Evolutionary conservation across 192 early-diverging fungal species (phyloP).

Genomic region (Rhizoclosmatium sp.): DNA sequence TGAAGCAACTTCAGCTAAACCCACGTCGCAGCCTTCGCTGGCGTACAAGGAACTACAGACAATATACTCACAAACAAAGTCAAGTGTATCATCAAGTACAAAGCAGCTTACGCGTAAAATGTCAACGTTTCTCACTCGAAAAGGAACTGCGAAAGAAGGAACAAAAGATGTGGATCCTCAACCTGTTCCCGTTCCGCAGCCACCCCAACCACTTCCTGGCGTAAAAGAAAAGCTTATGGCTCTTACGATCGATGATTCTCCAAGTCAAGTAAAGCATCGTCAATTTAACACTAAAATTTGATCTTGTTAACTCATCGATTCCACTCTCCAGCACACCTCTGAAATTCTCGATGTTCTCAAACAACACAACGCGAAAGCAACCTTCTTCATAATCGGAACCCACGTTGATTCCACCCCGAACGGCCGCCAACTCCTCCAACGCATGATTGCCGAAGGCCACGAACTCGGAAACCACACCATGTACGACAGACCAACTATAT

Average conservation of each 20-base stretch:
- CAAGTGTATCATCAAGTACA: neutral
- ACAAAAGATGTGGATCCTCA: neutral
- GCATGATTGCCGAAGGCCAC: slow-evolving; percentile 42
- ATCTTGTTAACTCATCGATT: neutral
- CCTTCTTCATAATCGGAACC: slow-evolving; percentile 40
- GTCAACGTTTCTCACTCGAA: neutral
- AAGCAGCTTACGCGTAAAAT: neutral
- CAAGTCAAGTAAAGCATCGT: neutral
- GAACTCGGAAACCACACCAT: slow-evolving; percentile 43
- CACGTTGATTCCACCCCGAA: slow-evolving; percentile 4
- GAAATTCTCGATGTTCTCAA: slow-evolving; percentile 41
- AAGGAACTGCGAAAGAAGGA: neutral
- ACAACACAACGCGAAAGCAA: slow-evolving; percentile 32
- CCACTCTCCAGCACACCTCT: slow-evolving; percentile 6
- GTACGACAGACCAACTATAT: slow-evolving; percentile 40
- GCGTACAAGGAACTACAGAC: slow-evolving; percentile 12
- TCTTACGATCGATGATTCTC: slow-evolving; percentile 38
- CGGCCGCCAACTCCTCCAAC: slow-evolving; percentile 13
- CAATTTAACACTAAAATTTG: neutral
- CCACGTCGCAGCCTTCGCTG: neutral
- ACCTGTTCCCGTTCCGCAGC: neutral
- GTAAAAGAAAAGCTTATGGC: slow-evolving; percentile 12
- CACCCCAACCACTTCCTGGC: slow-evolving; percentile 10
- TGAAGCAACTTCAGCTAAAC: neutral
- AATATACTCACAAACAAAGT: neutral